Percentiles rank a stretch among this genome's conserved stretches.
Conservation (phyloP, 1,284 basidiomycete genomes). For the Wolfiporia cocos region DNA sequence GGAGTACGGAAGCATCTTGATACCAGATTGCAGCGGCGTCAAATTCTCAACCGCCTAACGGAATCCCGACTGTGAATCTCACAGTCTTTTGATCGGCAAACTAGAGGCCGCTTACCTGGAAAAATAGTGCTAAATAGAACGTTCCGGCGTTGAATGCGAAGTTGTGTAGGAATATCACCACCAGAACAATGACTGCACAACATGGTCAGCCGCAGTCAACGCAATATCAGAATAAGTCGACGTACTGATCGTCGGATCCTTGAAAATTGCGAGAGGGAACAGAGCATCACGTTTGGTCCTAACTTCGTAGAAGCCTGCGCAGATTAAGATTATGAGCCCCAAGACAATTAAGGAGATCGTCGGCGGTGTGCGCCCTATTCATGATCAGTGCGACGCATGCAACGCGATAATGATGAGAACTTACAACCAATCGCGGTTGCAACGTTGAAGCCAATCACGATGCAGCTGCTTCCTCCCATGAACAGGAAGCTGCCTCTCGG, state of each 20-base stretch:
- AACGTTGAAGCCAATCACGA: constrained; percentile 75
- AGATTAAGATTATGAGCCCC: constrained; percentile 47
- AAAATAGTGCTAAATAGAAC: constrained; percentile 76
- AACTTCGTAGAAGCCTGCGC: constrained; percentile 60
- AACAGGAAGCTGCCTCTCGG: constrained; percentile 48
- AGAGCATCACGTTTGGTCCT: constrained; percentile 60
- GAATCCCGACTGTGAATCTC: too few species aligned
- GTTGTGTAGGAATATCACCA: constrained; percentile 72
- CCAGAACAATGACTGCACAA: constrained; percentile 51
- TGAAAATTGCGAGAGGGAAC: constrained; percentile 61
- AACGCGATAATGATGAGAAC: constrained; percentile 21
- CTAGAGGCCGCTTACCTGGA: constrained; percentile 60
- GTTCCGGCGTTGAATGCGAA: constrained; percentile 77
- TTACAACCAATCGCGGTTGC: constrained; percentile 62
- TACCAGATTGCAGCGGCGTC: constrained; percentile 60
- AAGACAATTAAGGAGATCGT: constrained; percentile 55
- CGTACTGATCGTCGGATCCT: constrained; percentile 49
- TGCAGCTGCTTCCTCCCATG: constrained; percentile 65
- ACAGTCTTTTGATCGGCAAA: too few species aligned
- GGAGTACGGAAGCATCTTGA: constrained; percentile 73
- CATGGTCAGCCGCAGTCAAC: constrained; percentile 6
- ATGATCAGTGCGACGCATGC: constrained; percentile 7
- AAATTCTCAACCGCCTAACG: constrained; percentile 58
- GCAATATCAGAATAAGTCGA: constrained; percentile 2
- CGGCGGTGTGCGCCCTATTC: constrained; percentile 50